Evolutionary conservation across 2,329 filamentous ascomycete species (phyloP).

Genomic region (Colletotrichum scovillei): DNA sequence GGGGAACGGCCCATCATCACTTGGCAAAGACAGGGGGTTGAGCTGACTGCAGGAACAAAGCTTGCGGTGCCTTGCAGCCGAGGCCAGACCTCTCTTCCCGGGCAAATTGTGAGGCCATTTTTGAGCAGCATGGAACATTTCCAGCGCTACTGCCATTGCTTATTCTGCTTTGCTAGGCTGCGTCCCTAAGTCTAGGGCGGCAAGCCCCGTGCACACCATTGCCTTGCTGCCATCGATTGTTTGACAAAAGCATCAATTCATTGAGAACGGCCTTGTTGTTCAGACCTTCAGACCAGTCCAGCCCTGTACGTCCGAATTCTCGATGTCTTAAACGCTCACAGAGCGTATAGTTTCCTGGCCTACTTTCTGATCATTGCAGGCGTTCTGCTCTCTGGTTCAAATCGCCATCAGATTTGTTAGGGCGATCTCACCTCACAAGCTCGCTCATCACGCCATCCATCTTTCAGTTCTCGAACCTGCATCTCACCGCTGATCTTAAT

Average conservation of each 20-base stretch:
- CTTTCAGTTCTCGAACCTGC: not conserved
- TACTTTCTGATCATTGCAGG: not conserved
- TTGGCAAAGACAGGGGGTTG: not conserved
- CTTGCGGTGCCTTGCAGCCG: not conserved
- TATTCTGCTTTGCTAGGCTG: conserved; percentile 7
- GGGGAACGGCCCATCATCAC: not conserved
- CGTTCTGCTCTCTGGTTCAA: not conserved
- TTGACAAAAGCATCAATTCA: not conserved
- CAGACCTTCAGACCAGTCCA: not conserved
- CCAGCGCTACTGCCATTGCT: conserved; percentile 5
- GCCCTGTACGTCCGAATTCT: not conserved
- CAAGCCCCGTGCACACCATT: not conserved
- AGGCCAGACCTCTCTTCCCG: not conserved
- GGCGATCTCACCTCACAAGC: not conserved
- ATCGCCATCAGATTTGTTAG: not conserved
- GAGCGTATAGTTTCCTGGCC: not conserved
- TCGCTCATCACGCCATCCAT: conserved; percentile 4
- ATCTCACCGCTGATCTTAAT: conserved; percentile 23
- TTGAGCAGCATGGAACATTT: not conserved
- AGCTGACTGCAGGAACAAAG: not conserved
- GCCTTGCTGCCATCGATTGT: not conserved
- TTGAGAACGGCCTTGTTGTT: not conserved
- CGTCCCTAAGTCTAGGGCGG: not conserved
- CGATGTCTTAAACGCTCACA: not conserved
- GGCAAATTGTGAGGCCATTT: not conserved